A percentile compares a stretch with the other conserved stretches of the same genome.
Conservation (phyloP, 129 eudicot species). For the Mikania micrantha region DNA sequence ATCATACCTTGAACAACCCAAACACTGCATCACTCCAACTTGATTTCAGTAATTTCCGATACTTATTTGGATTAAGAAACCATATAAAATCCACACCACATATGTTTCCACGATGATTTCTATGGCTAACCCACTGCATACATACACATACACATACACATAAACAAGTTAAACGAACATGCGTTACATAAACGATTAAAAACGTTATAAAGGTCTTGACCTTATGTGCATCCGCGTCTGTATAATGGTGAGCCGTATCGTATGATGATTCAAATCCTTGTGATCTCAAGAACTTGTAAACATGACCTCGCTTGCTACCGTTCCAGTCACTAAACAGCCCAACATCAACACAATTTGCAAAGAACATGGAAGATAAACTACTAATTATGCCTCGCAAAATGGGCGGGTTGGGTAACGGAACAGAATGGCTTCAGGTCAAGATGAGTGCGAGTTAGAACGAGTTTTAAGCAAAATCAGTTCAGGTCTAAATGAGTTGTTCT, state of each 20-base stretch:
- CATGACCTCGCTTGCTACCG: slow-evolving; percentile 95
- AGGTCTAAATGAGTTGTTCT: too few relatives aligned
- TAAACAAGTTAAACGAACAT: not conserved
- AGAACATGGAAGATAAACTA: not conserved
- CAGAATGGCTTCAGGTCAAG: too few relatives aligned
- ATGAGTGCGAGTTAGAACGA: too few relatives aligned
- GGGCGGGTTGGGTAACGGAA: too few relatives aligned
- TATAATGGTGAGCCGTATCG: slow-evolving; percentile 93
- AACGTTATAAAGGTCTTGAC: slow-evolving; percentile 19
- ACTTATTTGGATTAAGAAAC: slow-evolving; percentile 94
- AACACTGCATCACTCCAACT: slow-evolving; percentile 97
- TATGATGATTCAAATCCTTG: slow-evolving; percentile 97
- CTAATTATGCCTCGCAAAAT: too few relatives aligned
- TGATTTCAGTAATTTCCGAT: slow-evolving; percentile 68
- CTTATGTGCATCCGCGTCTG: slow-evolving; percentile 96
- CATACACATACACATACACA: not conserved
- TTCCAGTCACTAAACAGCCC: slow-evolving; percentile 74
- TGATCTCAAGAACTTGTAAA: slow-evolving; percentile 81
- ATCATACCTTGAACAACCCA: slow-evolving; percentile 79
- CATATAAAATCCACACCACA: slow-evolving; percentile 99
- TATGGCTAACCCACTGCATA: slow-evolving; percentile 95
- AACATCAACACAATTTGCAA: not conserved
- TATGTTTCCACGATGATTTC: slow-evolving; percentile 93
- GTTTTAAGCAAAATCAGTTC: too few relatives aligned
- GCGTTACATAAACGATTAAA: not conserved